Conservation (phyloP, 2,329 filamentous ascomycete genomes). For the Fusarium sp. region DNA sequence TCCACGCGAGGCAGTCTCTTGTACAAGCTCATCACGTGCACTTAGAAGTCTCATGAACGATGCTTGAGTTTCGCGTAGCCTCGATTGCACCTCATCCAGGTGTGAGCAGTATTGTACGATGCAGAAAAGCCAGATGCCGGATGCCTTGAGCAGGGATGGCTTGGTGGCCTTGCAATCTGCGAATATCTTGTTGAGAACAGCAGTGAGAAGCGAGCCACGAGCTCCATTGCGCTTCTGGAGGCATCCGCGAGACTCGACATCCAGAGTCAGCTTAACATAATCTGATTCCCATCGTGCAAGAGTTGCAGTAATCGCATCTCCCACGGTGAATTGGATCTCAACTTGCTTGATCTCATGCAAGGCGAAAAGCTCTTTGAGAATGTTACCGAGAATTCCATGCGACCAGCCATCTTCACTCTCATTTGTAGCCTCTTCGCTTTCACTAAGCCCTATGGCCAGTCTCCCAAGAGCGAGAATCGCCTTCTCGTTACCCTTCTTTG, state of each 20-base stretch:
- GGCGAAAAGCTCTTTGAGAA: conserved; percentile 76
- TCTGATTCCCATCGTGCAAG: conserved; percentile 86
- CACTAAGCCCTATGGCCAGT: conserved; percentile 72
- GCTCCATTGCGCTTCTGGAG: conserved; percentile 52
- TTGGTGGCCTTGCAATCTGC: conserved; percentile 85
- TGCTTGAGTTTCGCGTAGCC: conserved; percentile 81
- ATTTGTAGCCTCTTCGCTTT: conserved; percentile 39
- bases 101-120: conserved; percentile 91
- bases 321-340: conserved; percentile 90
- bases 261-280: conserved; percentile 77
- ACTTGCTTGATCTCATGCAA: conserved; percentile 87
- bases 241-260: conserved; percentile 69
- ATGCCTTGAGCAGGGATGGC: conserved; percentile 88
- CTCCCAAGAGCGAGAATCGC: conserved; percentile 85
- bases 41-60: conserved; percentile 90
- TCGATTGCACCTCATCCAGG: conserved; percentile 76
- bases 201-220: conserved; percentile 56
- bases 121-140: conserved; percentile 94
- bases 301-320: conserved; percentile 85
- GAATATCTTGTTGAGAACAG: conserved; percentile 78
- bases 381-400: conserved; percentile 58
- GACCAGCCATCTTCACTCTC: conserved; percentile 47
- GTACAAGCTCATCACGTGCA: conserved; percentile 91
- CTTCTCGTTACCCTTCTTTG: conserved; percentile 83
- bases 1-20: conserved; percentile 93